Evolutionary conservation across 2,329 filamentous ascomycete species (phyloP), one percentile per base, ranked within the genome.

Genomic region (Dothiorella sarmentorum): DNA sequence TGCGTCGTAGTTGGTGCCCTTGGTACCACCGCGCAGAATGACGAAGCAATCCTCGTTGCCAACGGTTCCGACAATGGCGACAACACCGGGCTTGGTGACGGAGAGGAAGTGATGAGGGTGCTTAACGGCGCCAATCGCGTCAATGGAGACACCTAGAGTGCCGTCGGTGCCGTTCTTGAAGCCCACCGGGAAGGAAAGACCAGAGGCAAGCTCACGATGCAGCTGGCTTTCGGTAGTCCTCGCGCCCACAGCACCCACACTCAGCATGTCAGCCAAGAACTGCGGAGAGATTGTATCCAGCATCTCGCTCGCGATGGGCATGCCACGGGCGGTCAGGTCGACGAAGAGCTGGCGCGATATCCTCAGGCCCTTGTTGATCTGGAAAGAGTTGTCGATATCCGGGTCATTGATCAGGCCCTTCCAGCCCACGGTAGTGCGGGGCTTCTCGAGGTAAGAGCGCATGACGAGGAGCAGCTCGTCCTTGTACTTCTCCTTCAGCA

Each of bases 91-190:
- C 80, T 97, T 97, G 20, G 94, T 97, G 64, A 97, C 93, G 5
- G 91, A 96, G 66, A 99, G 82, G 82, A 99, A 97, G 80, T 97
- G 91, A 71, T 99, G 94, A 15, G 91, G 90, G 71, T 96, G 90
- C 72, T 84, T 86, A 52, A 95, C 93, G 15, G 94, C 90, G 62
- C 92, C 91, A 72, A 97, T 96, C 52, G 94, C 94, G 72, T 99
- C 94, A 66, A 97, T 90, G 11, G 94, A 92, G 3, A 97, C 92
- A 59, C 87, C 84, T 47, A 97, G 79, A 7, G 87, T 88, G 53
- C 94, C 94, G 72, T 99, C 94, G 29, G 94, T 99, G 64, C 94
- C 94, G 76, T 99, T 99, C 84, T 99, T 99, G 88, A 99, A 99
- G 53, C 94, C 94, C 10, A 99, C 91, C 2, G 94, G 94, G 88